A percentile compares a stretch with the other conserved stretches of the same genome.
Evolutionary conservation across 192 early-diverging fungal genomes (phyloP).

Genomic region (Backusella australiensis): DNA sequence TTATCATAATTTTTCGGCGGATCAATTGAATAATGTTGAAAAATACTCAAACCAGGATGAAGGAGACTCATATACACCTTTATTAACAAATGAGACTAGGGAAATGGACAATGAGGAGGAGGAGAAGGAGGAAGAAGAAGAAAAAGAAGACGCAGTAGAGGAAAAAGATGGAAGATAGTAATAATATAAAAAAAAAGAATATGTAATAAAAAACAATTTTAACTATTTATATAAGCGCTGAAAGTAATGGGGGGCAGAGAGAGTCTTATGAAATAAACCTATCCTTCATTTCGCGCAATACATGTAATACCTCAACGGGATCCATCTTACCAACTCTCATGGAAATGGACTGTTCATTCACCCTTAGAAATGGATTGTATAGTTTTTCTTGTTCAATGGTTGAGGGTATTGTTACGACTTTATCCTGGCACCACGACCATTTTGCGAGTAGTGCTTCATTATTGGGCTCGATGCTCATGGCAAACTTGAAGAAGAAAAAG

Average conservation of each 20-base stretch:
- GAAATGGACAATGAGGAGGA: slow-evolving; percentile 1
- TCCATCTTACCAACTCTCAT: slow-evolving; percentile 54
- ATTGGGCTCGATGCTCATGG: slow-evolving; percentile 69
- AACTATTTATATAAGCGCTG: background rate
- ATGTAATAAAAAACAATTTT: background rate
- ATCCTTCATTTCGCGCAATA: slow-evolving; percentile 81
- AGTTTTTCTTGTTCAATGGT: slow-evolving; percentile 85
- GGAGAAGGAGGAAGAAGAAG: background rate
- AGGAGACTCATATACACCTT: background rate
- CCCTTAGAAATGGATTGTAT: slow-evolving; percentile 90
- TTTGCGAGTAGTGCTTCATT: slow-evolving; percentile 70
- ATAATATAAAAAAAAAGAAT: background rate
- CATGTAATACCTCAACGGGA: slow-evolving; percentile 74
- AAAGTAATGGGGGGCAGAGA: background rate
- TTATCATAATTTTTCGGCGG: background rate
- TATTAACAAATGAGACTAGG: background rate
- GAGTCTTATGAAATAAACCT: background rate
- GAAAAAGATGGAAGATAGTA: background rate
- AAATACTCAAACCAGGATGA: background rate
- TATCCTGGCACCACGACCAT: slow-evolving; percentile 56
- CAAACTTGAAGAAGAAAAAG: slow-evolving; percentile 53
- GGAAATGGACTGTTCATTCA: slow-evolving; percentile 60
- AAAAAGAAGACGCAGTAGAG: background rate
- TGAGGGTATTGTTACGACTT: slow-evolving; percentile 66
- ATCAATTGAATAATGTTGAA: background rate